Evolutionary conservation across 192 early-diverging fungal species (phyloP).

Genomic region (Umbelopsis sp.): DNA sequence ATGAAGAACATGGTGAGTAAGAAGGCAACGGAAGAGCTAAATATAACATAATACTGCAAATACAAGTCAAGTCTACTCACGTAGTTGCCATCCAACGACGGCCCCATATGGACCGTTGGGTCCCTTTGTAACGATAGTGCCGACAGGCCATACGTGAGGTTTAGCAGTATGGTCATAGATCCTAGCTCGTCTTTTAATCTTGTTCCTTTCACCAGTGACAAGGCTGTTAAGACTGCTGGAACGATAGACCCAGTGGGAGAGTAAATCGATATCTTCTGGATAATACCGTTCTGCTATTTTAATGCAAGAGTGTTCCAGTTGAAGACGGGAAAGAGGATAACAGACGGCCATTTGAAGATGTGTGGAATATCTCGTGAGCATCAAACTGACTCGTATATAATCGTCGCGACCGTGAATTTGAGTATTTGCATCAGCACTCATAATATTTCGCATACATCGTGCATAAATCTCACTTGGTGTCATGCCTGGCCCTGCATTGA

Average conservation of each 20-base stretch:
- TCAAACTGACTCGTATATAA: not conserved
- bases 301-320: not conserved
- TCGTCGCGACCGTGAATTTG: not conserved
- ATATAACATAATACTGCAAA: not conserved
- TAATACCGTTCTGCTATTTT: not conserved
- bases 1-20: not conserved
- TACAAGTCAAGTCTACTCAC: not conserved
- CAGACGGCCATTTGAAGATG: not conserved
- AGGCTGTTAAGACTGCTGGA: not conserved
- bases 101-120: not conserved
- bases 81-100: not conserved
- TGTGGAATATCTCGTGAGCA: conserved; percentile 2
- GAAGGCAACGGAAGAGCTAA: not conserved
- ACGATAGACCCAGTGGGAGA: not conserved
- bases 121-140: not conserved
- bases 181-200: not conserved
- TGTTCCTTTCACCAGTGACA: not conserved
- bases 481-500: conserved; percentile 2
- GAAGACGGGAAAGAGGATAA: not conserved
- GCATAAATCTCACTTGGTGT: not conserved
- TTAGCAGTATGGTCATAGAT: not conserved
- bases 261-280: not conserved
- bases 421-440: not conserved
- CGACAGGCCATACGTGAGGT: not conserved
- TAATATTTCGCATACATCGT: conserved; percentile 4